These are phyloP conservation scores for Coemansia sp. DNA, from an alignment of 192 early-diverging fungal species.

Conservation along the genomic window DNA sequence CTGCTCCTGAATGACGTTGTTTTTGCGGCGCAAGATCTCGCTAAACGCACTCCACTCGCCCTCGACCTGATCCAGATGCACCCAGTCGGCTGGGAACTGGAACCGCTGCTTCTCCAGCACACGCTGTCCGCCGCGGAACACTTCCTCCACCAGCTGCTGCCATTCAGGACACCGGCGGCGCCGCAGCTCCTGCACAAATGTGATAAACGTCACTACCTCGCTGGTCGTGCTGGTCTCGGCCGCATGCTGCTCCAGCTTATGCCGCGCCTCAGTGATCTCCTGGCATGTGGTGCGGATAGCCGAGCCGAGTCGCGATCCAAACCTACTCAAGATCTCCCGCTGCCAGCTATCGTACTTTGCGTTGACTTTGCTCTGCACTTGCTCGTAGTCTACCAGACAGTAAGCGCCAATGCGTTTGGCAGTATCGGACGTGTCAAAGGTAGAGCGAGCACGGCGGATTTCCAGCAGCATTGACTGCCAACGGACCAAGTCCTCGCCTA, in stretches of 20 bases:
- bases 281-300: constrained; percentile 81
- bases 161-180: constrained; percentile 77
- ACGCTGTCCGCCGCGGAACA: constrained; percentile 89
- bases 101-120: constrained; percentile 90
- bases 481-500: constrained; percentile 83
- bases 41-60: constrained; percentile 98
- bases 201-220: constrained; percentile 91
- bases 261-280: constrained; percentile 70
- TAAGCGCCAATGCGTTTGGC: constrained; percentile 81
- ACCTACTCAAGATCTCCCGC: constrained; percentile 88
- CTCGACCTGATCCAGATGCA: constrained; percentile 91
- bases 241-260: constrained; percentile 83
- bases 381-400: constrained; percentile 90
- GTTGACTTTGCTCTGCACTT: constrained; percentile 98
- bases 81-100: constrained; percentile 93
- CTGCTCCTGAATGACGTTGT: constrained; percentile 90
- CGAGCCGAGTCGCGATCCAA: constrained; percentile 74
- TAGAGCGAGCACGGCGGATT: constrained; percentile 88
- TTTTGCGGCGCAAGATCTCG: constrained; percentile 89
- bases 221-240: constrained; percentile 81
- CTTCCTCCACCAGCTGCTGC: constrained; percentile 73
- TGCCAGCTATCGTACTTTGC: constrained; percentile 98
- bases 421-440: constrained; percentile 96
- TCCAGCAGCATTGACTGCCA: constrained; percentile 96
- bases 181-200: constrained; percentile 93